phyloP scores from a whole-genome alignment of 169 alveolate species.

The Babesia bigemina region DNA sequence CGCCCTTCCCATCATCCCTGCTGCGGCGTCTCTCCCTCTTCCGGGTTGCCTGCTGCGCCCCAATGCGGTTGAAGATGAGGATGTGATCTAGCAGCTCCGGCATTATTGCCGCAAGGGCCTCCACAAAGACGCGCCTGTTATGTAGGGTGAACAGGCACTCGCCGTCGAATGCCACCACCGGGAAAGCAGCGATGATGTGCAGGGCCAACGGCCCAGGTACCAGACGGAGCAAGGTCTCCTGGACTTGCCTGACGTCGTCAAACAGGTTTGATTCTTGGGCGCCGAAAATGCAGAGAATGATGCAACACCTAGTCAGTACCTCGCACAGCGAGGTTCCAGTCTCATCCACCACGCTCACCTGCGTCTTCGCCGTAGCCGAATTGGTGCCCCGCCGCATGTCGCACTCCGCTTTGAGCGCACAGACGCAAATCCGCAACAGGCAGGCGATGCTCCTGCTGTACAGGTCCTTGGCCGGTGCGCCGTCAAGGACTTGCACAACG shows the following conservation, averaged over 20 bases:
- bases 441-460: slow-evolving; percentile 51
- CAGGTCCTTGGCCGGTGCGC: slow-evolving; percentile 35
- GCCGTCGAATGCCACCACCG: slow-evolving; percentile 49
- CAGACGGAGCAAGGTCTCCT: slow-evolving; percentile 36
- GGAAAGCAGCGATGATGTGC: slow-evolving; percentile 37
- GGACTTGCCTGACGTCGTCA: slow-evolving; percentile 28
- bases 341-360: slow-evolving; percentile 22
- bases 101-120: slow-evolving; percentile 18
- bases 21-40: background rate
- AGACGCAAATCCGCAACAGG: slow-evolving; percentile 19
- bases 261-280: slow-evolving; percentile 56
- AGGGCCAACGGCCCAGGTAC: slow-evolving; percentile 35
- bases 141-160: slow-evolving; percentile 39
- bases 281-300: slow-evolving; percentile 42
- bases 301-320: slow-evolving; percentile 23
- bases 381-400: slow-evolving; percentile 6
- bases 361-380: background rate
- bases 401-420: slow-evolving; percentile 39
- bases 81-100: slow-evolving; percentile 34
- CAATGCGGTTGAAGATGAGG: slow-evolving; percentile 19
- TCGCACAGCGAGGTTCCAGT: slow-evolving; percentile 38
- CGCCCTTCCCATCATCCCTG: background rate
- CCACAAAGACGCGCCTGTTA: slow-evolving; percentile 23
- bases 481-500: slow-evolving; percentile 29
- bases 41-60: background rate